Evolutionary conservation across 768 basidiomycete genomes (phyloP).

Genomic region (Naganishia onofrii): DNA sequence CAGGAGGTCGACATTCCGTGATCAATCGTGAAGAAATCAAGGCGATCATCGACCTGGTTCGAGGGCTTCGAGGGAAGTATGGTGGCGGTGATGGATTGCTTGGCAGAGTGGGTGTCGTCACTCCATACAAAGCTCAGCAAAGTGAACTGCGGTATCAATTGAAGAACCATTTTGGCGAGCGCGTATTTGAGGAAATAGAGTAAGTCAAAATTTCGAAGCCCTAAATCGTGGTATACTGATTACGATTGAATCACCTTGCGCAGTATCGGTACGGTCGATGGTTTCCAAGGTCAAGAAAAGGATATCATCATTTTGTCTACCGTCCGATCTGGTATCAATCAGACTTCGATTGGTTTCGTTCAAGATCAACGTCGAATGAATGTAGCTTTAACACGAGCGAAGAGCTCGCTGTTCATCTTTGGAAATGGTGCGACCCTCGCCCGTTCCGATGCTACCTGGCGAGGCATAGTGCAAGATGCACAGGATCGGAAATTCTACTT

Average conservation of each 20-base stretch:
- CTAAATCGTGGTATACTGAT: neutral
- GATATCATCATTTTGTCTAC: constrained; percentile 96
- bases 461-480: constrained; percentile 72
- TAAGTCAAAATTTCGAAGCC: constrained; percentile 35
- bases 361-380: constrained; percentile 89
- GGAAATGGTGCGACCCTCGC: constrained; percentile 87
- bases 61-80: constrained; percentile 66
- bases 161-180: constrained; percentile 65
- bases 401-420: constrained; percentile 87
- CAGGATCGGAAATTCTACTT: constrained; percentile 58
- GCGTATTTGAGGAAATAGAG: constrained; percentile 70
- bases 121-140: constrained; percentile 93
- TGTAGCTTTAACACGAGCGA: constrained; percentile 95
- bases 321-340: constrained; percentile 85
- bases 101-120: constrained; percentile 68
- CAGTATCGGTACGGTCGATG: constrained; percentile 92
- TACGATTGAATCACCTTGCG: neutral
- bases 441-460: constrained; percentile 77
- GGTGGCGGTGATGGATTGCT: constrained; percentile 56
- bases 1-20: constrained; percentile 66
- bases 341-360: constrained; percentile 81
- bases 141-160: constrained; percentile 70
- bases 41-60: constrained; percentile 73
- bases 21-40: constrained; percentile 72
- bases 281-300: constrained; percentile 99